phyloP scores from a whole-genome alignment of 495 filamentous ascomycete species.

The Extremus antarcticus region DNA sequence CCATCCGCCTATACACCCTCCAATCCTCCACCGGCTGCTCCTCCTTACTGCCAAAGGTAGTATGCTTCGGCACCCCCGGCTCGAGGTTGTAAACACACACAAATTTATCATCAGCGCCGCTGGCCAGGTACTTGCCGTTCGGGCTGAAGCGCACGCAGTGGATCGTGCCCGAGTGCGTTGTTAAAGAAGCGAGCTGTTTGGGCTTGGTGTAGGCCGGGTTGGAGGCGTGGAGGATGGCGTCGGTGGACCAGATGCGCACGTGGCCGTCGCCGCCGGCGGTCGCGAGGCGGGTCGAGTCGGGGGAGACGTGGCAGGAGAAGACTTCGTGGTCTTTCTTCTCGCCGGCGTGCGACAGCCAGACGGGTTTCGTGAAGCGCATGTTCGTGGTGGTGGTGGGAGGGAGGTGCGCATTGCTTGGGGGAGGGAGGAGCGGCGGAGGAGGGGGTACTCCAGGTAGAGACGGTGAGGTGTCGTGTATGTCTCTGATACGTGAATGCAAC shows the following conservation, averaged over 20 bases:
- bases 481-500: not conserved
- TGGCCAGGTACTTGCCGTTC: slow-evolving; percentile 86
- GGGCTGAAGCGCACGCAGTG: slow-evolving; percentile 92
- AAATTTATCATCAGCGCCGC: slow-evolving; percentile 95
- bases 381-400: not conserved
- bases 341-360: slow-evolving; percentile 75
- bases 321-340: slow-evolving; percentile 97
- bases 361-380: slow-evolving; percentile 88
- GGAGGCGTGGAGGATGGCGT: slow-evolving; percentile 72
- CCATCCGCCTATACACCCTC: slow-evolving; percentile 83
- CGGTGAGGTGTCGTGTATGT: not conserved
- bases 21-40: slow-evolving; percentile 90
- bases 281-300: slow-evolving; percentile 80
- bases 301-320: slow-evolving; percentile 93
- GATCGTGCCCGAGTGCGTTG: slow-evolving; percentile 94
- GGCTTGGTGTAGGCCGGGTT: slow-evolving; percentile 60
- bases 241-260: slow-evolving; percentile 93
- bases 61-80: slow-evolving; percentile 57
- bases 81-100: slow-evolving; percentile 93
- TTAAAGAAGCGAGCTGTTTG: slow-evolving; percentile 91
- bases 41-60: slow-evolving; percentile 82
- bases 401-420: not conserved
- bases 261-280: slow-evolving; percentile 96
- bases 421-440: not conserved
- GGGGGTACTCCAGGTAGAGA: not conserved